Evolutionary conservation across 1,284 basidiomycete genomes (phyloP), one percentile per base, ranked within the genome.

Genomic region (Melampsora occidentalis): DNA sequence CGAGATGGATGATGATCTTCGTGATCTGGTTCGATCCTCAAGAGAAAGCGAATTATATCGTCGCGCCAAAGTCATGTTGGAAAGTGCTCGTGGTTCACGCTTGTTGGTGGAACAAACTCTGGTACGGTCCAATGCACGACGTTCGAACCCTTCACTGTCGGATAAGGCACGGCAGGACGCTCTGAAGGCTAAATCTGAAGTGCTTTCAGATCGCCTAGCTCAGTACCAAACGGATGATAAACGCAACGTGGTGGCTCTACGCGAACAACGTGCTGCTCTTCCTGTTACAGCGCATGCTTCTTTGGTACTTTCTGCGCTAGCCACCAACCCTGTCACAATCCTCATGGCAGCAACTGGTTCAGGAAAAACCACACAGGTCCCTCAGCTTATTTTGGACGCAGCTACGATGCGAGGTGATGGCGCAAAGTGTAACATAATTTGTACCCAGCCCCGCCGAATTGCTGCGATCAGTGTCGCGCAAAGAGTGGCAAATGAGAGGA

Each of bases 261-360:
- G 66, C 16, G 18, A 64, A 57, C 71, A 77, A 66, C 69, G 69
- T 46, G n/a, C 51, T 42, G 28, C 77, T 20, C 67, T 81, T 0
- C 80, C 80, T 46, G 78, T 81, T 59, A 62, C 75, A 22, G 77
- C 78, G 9, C 76, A 81, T 71, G 77, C 80, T 9, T 69, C 71
- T n/a, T 63, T 72, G n/a, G 80, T 81, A 31, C 82, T 95, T 66
- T 84, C 87, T 18, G 90, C 91, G 78, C 89, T 97, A 80, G 85
- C 87, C 57, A 85, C 88, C 53, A 90, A 97, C 83, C 91, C 94
- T 48, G 92, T 97, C 76, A 93, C 91, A 0, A 91, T 98, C 78
- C 90, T 91, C 79, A 94, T 96, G 91, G 95, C 94, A 33, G 90
- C 93, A 1, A 97, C 95, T 0, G 94, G 95, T 61, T 97, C 93